A percentile compares a stretch with the other conserved stretches of the same genome.
Conservation (phyloP, 805 yeast species). For the Ogataea philodendri region DNA sequence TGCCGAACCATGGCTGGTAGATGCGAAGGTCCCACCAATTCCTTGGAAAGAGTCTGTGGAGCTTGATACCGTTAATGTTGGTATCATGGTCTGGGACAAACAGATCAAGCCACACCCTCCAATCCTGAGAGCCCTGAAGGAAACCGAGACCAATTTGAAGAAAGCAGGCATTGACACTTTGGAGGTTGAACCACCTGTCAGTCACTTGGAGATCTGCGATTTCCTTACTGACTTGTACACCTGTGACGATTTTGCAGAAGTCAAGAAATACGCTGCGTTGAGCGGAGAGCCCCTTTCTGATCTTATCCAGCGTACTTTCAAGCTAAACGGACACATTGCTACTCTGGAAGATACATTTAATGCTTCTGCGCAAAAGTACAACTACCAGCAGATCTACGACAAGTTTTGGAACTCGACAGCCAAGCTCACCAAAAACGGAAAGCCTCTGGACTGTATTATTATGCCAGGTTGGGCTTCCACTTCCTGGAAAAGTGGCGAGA, state of each 20-base stretch:
- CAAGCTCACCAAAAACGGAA: slow-evolving; percentile 34
- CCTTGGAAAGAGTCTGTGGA: slow-evolving; percentile 44
- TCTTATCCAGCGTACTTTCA: slow-evolving; percentile 19
- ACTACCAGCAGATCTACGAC: slow-evolving; percentile 38
- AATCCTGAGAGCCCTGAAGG: slow-evolving; percentile 43
- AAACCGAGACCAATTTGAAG: slow-evolving; percentile 25
- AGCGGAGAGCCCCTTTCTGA: slow-evolving; percentile 33
- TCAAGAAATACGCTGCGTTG: slow-evolving; percentile 23
- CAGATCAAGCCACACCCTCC: slow-evolving; percentile 55
- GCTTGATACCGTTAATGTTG: slow-evolving; percentile 39
- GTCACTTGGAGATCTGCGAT: slow-evolving; percentile 29
- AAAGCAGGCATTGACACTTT: slow-evolving; percentile 42
- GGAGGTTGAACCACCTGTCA: slow-evolving; percentile 37
- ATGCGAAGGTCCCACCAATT: slow-evolving; percentile 50
- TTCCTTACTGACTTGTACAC: slow-evolving; percentile 27
- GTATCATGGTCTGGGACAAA: slow-evolving; percentile 45
- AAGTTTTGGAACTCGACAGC: slow-evolving; percentile 37
- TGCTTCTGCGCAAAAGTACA: slow-evolving; percentile 35
- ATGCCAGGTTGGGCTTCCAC: slow-evolving; percentile 45
- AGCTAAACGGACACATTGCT: slow-evolving; percentile 20
- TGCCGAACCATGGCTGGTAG: slow-evolving; percentile 45
- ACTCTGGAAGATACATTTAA: slow-evolving; percentile 39
- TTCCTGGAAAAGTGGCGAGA: slow-evolving; percentile 42
- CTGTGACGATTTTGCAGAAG: slow-evolving; percentile 29
- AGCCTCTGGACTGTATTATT: slow-evolving; percentile 48